Conservation (phyloP, 2,329 filamentous ascomycete species). For the Paecilomyces dactylethromorphus region DNA sequence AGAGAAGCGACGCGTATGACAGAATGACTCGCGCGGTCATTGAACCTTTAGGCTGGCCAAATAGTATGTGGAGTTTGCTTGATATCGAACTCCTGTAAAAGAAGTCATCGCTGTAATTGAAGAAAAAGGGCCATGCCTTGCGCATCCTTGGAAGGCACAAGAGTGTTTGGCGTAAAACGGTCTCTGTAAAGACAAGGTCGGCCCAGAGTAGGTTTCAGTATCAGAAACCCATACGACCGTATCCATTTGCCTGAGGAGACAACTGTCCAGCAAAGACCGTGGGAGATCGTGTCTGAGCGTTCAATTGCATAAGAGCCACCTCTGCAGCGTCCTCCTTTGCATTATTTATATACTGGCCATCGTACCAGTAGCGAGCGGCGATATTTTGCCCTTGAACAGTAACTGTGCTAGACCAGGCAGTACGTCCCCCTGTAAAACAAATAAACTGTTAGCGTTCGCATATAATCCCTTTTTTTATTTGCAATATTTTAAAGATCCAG, state of each 20-base stretch:
- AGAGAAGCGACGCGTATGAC: background rate
- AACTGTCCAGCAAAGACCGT: conserved; percentile 19
- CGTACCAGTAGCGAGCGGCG: conserved; percentile 82
- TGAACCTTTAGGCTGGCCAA: background rate
- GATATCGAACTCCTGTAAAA: background rate
- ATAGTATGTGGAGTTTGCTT: background rate
- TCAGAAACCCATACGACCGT: conserved; percentile 7
- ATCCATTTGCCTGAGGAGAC: conserved; percentile 12
- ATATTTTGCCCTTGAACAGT: conserved; percentile 60
- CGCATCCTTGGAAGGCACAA: background rate
- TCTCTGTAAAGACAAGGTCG: background rate
- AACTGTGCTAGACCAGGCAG: conserved; percentile 81
- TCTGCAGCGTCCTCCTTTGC: conserved; percentile 89
- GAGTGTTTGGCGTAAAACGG: too few species aligned
- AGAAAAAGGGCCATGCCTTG: background rate
- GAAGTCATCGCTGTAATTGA: background rate
- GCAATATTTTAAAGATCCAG: background rate
- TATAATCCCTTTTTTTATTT: conserved; percentile 1
- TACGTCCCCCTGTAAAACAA: conserved; percentile 64
- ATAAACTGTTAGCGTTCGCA: conserved; percentile 15
- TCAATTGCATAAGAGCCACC: conserved; percentile 48
- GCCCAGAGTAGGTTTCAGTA: background rate
- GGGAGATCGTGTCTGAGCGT: conserved; percentile 15
- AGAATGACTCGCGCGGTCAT: background rate
- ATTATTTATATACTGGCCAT: conserved; percentile 80